Evolutionary conservation across 2,329 filamentous ascomycete species (phyloP), one percentile per base, ranked within the genome.

Genomic region (Colletotrichum chrysophilum): DNA sequence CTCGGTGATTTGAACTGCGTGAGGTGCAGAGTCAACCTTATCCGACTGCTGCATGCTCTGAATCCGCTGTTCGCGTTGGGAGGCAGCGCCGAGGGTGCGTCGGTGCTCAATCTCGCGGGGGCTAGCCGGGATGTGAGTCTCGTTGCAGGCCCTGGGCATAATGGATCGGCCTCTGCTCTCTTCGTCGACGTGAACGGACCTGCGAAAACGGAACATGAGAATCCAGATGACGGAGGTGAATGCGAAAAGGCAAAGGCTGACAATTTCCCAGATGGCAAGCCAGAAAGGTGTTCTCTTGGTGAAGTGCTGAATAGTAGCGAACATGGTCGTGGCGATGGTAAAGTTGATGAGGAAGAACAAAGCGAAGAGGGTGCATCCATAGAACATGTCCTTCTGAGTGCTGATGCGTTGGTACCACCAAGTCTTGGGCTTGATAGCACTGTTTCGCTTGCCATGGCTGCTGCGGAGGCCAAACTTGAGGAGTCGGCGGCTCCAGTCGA

Each of bases 331-430:
- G 21, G 56, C 7, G 21, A 66, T 2, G 21, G n/a, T 34, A 7
- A 76, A 58, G 34, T 74, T 68, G 7, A 36, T 18, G 13, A 74
- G 7, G 10, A 73, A 65, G 34, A 76, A 74, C 24, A 74, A 8
- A 5, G 70, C 52, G 18, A 76, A 21, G 10, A 24, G 7, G 13
- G 21, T n/a, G 4, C 56, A 74, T 18, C 56, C 64, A 9, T n/a
- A 26, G 43, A 65, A 74, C 21, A 74, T 36, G n/a, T 76, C 60
- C 10, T 21, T 13, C 26, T 74, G 55, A 14, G 36, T 26, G 58
- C 70, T 68, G 26, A 76, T 48, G 36, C 74, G 70, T 36, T 76
- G 43, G 18, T 58, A 74, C 74, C 74, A 76, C 18, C 10, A 36
- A 13, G 70, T 68, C 21, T 7, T 28, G 4, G 74, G 58, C 64